Evolutionary conservation across 495 filamentous ascomycete species (phyloP).

Genomic region (Staphylotrichum longicolle): DNA sequence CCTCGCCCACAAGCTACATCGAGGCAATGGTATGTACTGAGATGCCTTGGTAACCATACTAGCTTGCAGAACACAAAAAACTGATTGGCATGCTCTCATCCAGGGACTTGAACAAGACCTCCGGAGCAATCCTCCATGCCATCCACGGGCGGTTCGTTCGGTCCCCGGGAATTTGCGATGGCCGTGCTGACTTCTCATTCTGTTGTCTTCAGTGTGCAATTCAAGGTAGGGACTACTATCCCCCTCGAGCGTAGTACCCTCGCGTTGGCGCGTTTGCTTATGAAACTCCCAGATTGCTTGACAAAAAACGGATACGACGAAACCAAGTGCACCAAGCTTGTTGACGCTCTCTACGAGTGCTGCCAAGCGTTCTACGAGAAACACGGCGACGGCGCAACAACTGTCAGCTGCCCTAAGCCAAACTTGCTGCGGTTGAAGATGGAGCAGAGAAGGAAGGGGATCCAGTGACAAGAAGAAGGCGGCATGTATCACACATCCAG

Average conservation of each 20-base stretch:
- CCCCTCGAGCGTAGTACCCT: background rate
- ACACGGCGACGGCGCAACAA: constrained; percentile 72
- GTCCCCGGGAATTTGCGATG: constrained; percentile 14
- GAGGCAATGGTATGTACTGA: constrained; percentile 5
- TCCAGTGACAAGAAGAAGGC: constrained; percentile 16
- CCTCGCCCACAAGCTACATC: no score
- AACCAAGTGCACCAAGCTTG: constrained; percentile 71
- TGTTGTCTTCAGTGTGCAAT: constrained; percentile 68
- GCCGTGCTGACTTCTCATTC: constrained; percentile 12
- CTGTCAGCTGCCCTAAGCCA: constrained; percentile 82
- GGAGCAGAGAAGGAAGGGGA: constrained; percentile 64
- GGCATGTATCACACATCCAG: constrained; percentile 47
- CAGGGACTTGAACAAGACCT: constrained; percentile 64
- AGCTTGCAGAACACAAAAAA: background rate
- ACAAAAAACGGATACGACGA: constrained; percentile 84
- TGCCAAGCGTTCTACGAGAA: constrained; percentile 85
- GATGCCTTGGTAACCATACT: no score
- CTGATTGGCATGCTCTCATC: constrained; percentile 2
- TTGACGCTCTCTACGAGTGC: constrained; percentile 94
- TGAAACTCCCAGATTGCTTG: constrained; percentile 63
- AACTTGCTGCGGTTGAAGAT: constrained; percentile 78
- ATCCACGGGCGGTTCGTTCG: constrained; percentile 76
- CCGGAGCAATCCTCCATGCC: constrained; percentile 74
- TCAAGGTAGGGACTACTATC: constrained; percentile 58
- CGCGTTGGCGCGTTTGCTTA: background rate